Conservation (phyloP, 2,329 filamentous ascomycete genomes). For the Fusarium globosum region DNA sequence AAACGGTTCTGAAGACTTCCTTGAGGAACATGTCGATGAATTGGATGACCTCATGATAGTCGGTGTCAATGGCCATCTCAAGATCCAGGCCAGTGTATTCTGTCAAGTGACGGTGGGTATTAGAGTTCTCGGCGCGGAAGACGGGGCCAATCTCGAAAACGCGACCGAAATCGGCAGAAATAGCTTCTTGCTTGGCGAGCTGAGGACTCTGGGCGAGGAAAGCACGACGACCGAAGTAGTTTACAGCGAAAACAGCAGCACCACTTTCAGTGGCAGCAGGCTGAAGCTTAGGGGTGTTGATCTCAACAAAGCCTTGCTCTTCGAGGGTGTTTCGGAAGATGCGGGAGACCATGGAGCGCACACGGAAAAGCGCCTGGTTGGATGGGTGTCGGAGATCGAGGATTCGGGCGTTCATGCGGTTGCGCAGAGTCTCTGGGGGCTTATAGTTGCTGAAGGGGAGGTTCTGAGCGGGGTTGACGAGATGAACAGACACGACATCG, state of each 20-base stretch:
- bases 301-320: slow-evolving; percentile 84
- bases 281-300: slow-evolving; percentile 93
- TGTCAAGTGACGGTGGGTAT: slow-evolving; percentile 92
- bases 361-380: slow-evolving; percentile 87
- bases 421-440: slow-evolving; percentile 72
- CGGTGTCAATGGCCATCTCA: slow-evolving; percentile 89
- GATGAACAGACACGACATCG: slow-evolving; percentile 67
- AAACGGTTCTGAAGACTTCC: slow-evolving; percentile 65
- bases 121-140: slow-evolving; percentile 94
- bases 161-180: slow-evolving; percentile 87
- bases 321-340: slow-evolving; percentile 83
- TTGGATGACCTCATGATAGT: slow-evolving; percentile 88
- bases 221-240: slow-evolving; percentile 88
- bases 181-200: slow-evolving; percentile 91
- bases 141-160: slow-evolving; percentile 81
- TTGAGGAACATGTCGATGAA: slow-evolving; percentile 86
- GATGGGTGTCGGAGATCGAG: slow-evolving; percentile 87
- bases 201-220: slow-evolving; percentile 94
- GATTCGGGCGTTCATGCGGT: slow-evolving; percentile 81
- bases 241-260: slow-evolving; percentile 89
- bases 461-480: slow-evolving; percentile 63
- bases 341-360: slow-evolving; percentile 83
- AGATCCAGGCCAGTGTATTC: slow-evolving; percentile 94
- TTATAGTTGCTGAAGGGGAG: slow-evolving; percentile 66
- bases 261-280: slow-evolving; percentile 91